Conservation (phyloP, 2,329 filamentous ascomycete genomes). For the Tolypocladium ovalisporum region DNA sequence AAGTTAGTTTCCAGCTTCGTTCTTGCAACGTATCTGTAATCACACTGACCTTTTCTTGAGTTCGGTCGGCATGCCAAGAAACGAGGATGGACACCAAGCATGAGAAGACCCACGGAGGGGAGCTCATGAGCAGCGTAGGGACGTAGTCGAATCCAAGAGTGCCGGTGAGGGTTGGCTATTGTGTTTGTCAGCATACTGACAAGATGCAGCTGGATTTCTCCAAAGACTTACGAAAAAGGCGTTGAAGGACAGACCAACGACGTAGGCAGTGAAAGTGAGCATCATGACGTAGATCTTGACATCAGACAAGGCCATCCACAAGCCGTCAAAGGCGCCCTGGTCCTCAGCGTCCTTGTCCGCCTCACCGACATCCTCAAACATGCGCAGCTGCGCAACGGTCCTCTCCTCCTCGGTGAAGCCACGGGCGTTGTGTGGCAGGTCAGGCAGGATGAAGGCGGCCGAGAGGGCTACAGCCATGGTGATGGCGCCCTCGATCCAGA, state of each 20-base stretch:
- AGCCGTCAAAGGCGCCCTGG: conserved; percentile 39
- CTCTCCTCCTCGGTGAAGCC: conserved; percentile 51
- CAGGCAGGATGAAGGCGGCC: conserved; percentile 38
- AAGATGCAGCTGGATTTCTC: rapidly evolving
- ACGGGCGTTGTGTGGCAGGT: conserved; percentile 42
- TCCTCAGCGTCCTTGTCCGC: conserved; percentile 38
- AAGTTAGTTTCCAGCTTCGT: not conserved
- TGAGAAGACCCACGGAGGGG: conserved; percentile 48
- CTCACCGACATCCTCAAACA: conserved; percentile 47
- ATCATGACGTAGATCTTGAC: conserved; percentile 54
- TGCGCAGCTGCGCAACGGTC: conserved; percentile 40
- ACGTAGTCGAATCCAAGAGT: conserved; percentile 42
- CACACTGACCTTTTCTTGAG: conserved; percentile 36
- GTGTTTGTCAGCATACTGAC: not conserved
- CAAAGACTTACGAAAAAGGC: conserved; percentile 39
- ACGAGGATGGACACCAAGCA: conserved; percentile 44
- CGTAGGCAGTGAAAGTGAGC: conserved; percentile 49
- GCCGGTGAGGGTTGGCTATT: conserved; percentile 36
- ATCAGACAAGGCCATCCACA: conserved; percentile 49
- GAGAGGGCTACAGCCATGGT: conserved; percentile 38
- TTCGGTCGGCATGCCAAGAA: conserved; percentile 44
- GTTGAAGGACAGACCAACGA: conserved; percentile 47
- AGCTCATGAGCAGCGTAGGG: conserved; percentile 42
- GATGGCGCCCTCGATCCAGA: conserved; percentile 45
- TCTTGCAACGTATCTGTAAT: rapidly evolving